phyloP scores from a whole-genome alignment of 495 filamentous ascomycete genomes.

The Penicillium manginii region DNA sequence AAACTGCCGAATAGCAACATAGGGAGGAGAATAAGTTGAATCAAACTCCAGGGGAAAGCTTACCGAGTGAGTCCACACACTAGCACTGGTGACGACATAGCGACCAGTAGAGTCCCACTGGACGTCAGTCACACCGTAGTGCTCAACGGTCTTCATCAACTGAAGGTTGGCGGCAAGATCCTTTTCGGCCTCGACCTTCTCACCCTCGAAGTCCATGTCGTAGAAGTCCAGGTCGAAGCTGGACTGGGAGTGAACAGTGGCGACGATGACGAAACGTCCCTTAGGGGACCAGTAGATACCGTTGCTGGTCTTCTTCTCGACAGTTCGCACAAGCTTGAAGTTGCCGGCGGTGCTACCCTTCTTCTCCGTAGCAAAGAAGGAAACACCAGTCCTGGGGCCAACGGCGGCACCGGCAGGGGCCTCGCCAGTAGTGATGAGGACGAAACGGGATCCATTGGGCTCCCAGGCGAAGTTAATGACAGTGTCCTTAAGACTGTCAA shows the following conservation, averaged over 20 bases:
- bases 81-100: slow-evolving; percentile 89
- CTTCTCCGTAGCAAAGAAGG: slow-evolving; percentile 97
- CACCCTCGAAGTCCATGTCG: slow-evolving; percentile 96
- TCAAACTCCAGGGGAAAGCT: slow-evolving; percentile 38
- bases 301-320: slow-evolving; percentile 99
- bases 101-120: slow-evolving; percentile 97
- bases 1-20: not conserved
- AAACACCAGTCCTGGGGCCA: slow-evolving; percentile 90
- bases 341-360: slow-evolving; percentile 80
- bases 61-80: slow-evolving; percentile 93
- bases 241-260: slow-evolving; percentile 87
- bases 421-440: slow-evolving; percentile 94
- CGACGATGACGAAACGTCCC: slow-evolving; percentile 91
- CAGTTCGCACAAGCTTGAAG: slow-evolving; percentile 90
- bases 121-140: slow-evolving; percentile 96
- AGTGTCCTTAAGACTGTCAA: slow-evolving; percentile 94
- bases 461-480: slow-evolving; percentile 99
- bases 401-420: slow-evolving; percentile 75
- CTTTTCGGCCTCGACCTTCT: slow-evolving; percentile 89
- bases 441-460: slow-evolving; percentile 94
- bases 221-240: slow-evolving; percentile 96
- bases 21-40: not conserved
- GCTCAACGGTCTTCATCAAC: slow-evolving; percentile 88
- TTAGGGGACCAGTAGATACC: slow-evolving; percentile 99
- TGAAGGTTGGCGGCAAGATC: slow-evolving; percentile 93